phyloP scores from a whole-genome alignment of 129 eudicot species.

The Escallonia rubra region DNA sequence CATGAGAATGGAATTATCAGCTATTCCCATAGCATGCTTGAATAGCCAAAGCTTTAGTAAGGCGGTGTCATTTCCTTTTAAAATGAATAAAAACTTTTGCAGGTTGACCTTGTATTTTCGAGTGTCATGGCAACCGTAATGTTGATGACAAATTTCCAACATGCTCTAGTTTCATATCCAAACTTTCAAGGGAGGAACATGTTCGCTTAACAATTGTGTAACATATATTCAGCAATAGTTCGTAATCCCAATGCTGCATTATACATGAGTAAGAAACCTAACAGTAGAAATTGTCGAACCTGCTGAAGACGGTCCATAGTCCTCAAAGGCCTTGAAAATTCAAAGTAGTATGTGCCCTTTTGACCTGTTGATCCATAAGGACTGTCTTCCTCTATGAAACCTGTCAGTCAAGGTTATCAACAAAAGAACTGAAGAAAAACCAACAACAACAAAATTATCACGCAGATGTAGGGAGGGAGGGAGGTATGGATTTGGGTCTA shows the following conservation, averaged over 20 bases:
- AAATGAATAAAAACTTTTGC: too few species aligned
- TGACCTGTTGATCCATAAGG: conserved; percentile 45
- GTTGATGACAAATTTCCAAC: too few species aligned
- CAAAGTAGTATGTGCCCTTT: conserved; percentile 67
- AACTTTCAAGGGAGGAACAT: not conserved
- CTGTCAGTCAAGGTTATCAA: conserved; percentile 18
- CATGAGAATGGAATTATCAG: too few species aligned
- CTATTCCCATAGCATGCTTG: too few species aligned
- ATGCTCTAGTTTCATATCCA: not conserved
- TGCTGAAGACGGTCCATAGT: conserved; percentile 69
- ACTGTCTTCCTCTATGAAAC: conserved; percentile 52
- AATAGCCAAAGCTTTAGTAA: too few species aligned
- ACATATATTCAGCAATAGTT: too few species aligned
- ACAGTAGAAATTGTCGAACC: conserved; percentile 24
- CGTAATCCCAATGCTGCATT: too few species aligned
- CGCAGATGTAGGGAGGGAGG: not conserved
- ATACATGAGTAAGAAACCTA: not conserved
- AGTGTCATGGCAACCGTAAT: too few species aligned
- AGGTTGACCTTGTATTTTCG: too few species aligned
- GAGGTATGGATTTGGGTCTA: too few species aligned
- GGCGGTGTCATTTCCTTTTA: too few species aligned
- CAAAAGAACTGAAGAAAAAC: not conserved
- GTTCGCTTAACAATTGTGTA: too few species aligned
- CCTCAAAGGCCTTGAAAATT: conserved; percentile 54
- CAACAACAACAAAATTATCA: conserved; percentile 1